Percentiles rank a stretch among this genome's conserved stretches.
These are phyloP conservation scores for Lipomyces oligophaga DNA, from an alignment of 805 yeast species.

Conservation along the genomic window DNA sequence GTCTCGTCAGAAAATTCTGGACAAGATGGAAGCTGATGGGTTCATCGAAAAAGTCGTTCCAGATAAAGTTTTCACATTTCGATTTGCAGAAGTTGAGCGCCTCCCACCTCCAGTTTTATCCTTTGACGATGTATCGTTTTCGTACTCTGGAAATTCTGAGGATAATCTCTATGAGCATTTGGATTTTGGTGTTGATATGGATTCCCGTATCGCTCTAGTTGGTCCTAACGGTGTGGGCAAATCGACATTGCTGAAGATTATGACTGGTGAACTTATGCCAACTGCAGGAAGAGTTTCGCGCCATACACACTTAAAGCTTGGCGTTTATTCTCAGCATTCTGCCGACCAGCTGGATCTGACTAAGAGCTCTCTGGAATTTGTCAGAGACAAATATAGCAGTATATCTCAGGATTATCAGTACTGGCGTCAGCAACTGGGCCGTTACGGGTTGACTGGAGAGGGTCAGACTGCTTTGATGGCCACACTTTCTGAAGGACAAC, in stretches of 20 bases:
- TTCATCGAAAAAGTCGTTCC: constrained; percentile 81
- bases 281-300: constrained; percentile 94
- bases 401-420: constrained; percentile 97
- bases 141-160: constrained; percentile 71
- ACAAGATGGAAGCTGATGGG: constrained; percentile 99
- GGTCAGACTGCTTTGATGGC: constrained; percentile 99
- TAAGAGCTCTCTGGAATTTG: constrained; percentile 92
- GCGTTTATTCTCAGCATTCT: constrained; percentile 98
- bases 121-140: constrained; percentile 89
- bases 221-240: constrained; percentile 99
- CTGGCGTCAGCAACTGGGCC: constrained; percentile 91
- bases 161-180: constrained; percentile 85
- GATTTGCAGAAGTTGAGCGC: constrained; percentile 92
- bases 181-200: constrained; percentile 99
- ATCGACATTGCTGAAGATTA: constrained; percentile 88
- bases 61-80: constrained; percentile 90
- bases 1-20: constrained; percentile 97
- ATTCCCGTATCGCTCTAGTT: constrained; percentile 93
- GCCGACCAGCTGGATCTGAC: constrained; percentile 96
- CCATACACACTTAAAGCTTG: constrained; percentile 95
- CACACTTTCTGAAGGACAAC: constrained; percentile 97
- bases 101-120: constrained; percentile 98
- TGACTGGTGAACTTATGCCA: constrained; percentile 90
- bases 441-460: constrained; percentile 98
- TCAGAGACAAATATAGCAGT: constrained; percentile 84